Percentiles rank a stretch among this genome's conserved stretches.
Conservation (phyloP, 805 yeast genomes). For the Lachancea thermotolerans region DNA sequence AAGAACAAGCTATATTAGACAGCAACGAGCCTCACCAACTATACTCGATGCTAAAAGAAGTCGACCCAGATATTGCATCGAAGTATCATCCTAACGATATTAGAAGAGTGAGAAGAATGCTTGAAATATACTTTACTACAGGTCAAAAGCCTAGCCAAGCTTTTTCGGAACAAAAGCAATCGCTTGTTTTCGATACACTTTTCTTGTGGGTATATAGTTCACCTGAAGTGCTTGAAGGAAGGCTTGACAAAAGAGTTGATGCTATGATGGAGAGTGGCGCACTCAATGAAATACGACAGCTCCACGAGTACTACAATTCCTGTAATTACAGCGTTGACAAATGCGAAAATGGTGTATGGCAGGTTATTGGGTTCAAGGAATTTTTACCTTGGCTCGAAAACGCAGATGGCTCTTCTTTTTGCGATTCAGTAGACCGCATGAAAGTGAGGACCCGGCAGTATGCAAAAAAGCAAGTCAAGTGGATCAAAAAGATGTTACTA, state of each 20-base stretch:
- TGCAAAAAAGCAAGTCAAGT: constrained; percentile 81
- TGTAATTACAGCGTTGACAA: constrained; percentile 33
- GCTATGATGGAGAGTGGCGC: constrained; percentile 72
- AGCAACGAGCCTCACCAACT: constrained; percentile 33
- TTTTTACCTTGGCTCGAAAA: constrained; percentile 61
- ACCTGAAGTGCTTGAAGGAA: constrained; percentile 43
- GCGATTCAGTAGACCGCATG: constrained; percentile 62
- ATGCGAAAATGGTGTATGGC: constrained; percentile 77
- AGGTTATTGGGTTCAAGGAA: constrained; percentile 90
- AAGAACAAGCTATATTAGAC: constrained; percentile 42
- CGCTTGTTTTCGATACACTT: constrained; percentile 53
- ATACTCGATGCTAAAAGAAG: constrained; percentile 39
- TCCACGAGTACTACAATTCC: constrained; percentile 41
- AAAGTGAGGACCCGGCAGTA: constrained; percentile 77
- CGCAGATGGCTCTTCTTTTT: constrained; percentile 26
- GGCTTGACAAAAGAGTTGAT: constrained; percentile 79
- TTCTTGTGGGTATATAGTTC: constrained; percentile 81
- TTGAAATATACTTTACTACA: constrained; percentile 69
- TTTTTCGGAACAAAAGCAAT: constrained; percentile 56
- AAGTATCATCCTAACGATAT: constrained; percentile 92
- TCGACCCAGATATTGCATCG: constrained; percentile 66
- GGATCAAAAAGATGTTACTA: constrained; percentile 71
- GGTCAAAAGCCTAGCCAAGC: constrained; percentile 64
- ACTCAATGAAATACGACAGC: constrained; percentile 54
- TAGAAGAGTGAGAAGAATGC: constrained; percentile 68